Evolutionary conservation across 148 eudicot species (phyloP), one percentile per base, ranked within the genome.

Genomic region (Silene latifolia): DNA sequence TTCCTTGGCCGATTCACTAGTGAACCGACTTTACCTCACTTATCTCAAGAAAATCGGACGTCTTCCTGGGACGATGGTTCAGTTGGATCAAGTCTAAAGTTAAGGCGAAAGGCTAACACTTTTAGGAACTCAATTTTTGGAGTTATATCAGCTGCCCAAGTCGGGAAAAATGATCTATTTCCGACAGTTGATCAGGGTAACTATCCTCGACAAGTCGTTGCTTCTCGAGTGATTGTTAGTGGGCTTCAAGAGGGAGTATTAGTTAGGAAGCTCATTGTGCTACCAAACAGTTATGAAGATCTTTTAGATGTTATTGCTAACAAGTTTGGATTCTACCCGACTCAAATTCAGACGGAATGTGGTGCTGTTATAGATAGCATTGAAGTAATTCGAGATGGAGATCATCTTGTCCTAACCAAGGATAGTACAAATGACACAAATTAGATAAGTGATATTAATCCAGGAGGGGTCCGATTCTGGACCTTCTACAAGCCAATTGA

Each of bases 51-150:
- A 11, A 66, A 35, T 24, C 77, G 60, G 58, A 42, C 60, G 20
- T 14, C 48, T 0, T 63, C 25, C 0, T 64, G 69, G 63, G 86
- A 84, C 11, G 80, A 81, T 0, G 18, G 56, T 3, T 74, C 84
- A 7, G 71, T 69, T 13, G 76, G 72, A 46, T 71, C 83, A 20
- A 58, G 76, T 25, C 35, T 82, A 0, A 79, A 83, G 21, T 81
- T 70, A 0, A 85, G 96, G 68, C 79, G 91, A 21, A 89, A 89
- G 79, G 74, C 78, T 19, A 89, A 80, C 70, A 87, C 83, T 71
- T 93, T 90, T 63, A 82, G 83, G n/a, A 90, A 93, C 74, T 93
- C 98, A 1, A 78, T 93, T 24, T 93, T 93, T 69, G 98, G 98
- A 59, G 88, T 93, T 13, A 82, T 93, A 78, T 90, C 96, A 32